Evolutionary conservation across 1,284 basidiomycete species (phyloP), one percentile per base, ranked within the genome.

Genomic region (Ganoderma lucidum): DNA sequence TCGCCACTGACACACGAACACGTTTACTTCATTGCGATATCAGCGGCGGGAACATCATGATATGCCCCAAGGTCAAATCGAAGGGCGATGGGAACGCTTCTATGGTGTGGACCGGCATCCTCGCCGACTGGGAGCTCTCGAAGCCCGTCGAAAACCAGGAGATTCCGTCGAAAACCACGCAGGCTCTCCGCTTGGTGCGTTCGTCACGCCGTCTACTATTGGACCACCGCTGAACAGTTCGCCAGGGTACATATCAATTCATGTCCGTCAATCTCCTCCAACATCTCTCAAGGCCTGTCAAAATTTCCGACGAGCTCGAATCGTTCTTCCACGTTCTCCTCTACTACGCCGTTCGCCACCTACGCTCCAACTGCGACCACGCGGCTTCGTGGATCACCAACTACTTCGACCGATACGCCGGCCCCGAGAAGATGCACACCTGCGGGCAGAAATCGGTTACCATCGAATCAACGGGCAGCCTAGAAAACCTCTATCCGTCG

Each of bases 311-410:
- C 59, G 69, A 70, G 23, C 62, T 70, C 4, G 65, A 67, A 44
- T 66, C 69, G 9, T 70, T 70, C 45, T 51, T 70, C 32, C 45
- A 67, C 14, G 65, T 70, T 8, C 42, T 70, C 15, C 45, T 70
- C 41, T 64, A 70, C 41, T 42, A 64, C 39, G 56, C 55, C 4
- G 58, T 64, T 2, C 65, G 69, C 6, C 67, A 67, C 44, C 59
- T 66, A 35, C 5, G 32, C 30, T 64, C 61, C 1, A 64, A 51
- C 10, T 41, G 35, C 37, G 32, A 60, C 8, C 17, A 41, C 23
- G 1, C 32, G 0, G 3, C 17, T 12, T 6, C 28, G 19, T 44
- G 23, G 41, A 28, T 62, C n/a, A 6, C 17, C 19, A 30, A 48
- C 39, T 42, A 41, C 59, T 61, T 61, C 39, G 10, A 61, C n/a